These are phyloP conservation scores for Yamadazyma diddensiae DNA, from an alignment of 1,139 yeast species.

Conservation along the genomic window DNA sequence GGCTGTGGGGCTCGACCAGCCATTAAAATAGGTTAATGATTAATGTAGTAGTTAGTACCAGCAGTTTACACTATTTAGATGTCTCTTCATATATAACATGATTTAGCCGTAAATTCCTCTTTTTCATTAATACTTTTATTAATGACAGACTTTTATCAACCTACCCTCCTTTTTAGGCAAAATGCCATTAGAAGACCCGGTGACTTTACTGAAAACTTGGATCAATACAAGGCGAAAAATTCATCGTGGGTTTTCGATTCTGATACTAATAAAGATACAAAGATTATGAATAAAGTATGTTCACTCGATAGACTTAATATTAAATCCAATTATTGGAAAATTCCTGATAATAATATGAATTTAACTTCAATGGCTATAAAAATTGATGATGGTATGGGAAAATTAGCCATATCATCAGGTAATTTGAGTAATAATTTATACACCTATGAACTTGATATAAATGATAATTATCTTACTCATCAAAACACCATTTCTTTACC, in stretches of 20 bases:
- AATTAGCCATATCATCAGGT: conserved; percentile 67
- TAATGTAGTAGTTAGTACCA: conserved; percentile 4
- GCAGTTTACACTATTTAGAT: conserved; percentile 1
- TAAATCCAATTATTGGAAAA: conserved; percentile 69
- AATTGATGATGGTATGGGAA: conserved; percentile 29
- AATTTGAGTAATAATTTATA: conserved; percentile 53
- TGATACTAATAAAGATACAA: conserved; percentile 27
- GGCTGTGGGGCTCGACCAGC: conserved; percentile 6
- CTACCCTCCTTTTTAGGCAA: conserved; percentile 42
- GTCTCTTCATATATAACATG: background rate
- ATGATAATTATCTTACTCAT: conserved; percentile 54
- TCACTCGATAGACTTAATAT: conserved; percentile 41
- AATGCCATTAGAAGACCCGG: conserved; percentile 43
- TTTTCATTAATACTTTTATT: conserved; percentile 1
- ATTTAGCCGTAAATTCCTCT: background rate
- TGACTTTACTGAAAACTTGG: conserved; percentile 15
- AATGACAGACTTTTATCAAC: conserved; percentile 41
- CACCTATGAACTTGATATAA: conserved; percentile 55
- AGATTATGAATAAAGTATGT: conserved; percentile 39
- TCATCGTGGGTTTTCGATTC: conserved; percentile 26
- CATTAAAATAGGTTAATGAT: conserved; percentile 2
- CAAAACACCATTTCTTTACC: conserved; percentile 74
- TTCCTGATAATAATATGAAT: conserved; percentile 55
- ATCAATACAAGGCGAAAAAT: conserved; percentile 7
- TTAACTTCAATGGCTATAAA: conserved; percentile 51